Evolutionary conservation across 163 green algal genomes (phyloP).

Genomic region (Trebouxia gelatinosa): DNA sequence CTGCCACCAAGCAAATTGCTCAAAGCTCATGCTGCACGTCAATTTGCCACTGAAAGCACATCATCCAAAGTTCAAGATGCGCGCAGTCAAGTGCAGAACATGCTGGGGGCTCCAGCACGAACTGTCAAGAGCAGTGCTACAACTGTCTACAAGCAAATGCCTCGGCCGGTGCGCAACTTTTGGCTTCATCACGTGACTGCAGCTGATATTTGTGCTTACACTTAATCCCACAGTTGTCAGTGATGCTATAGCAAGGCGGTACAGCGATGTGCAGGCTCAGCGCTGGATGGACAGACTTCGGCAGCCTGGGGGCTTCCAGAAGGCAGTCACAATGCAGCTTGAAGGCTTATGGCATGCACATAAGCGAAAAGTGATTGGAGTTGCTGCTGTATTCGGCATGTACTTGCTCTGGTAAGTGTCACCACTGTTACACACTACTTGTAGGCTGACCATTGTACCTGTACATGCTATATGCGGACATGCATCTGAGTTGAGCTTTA

Average conservation of each 20-base stretch:
- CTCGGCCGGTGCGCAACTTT: neutral
- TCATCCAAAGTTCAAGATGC: conserved; percentile 2
- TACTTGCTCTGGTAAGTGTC: conserved; percentile 44
- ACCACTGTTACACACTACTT: neutral
- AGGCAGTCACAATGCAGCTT: conserved; percentile 51
- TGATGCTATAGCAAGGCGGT: neutral
- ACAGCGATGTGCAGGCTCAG: conserved; percentile 28
- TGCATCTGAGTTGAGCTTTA: no score
- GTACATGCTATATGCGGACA: no score
- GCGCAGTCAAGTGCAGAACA: neutral
- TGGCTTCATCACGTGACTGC: neutral
- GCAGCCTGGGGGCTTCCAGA: conserved; percentile 44
- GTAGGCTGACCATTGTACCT: neutral
- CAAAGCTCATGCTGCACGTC: neutral
- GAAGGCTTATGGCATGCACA: conserved; percentile 59
- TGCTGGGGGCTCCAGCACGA: neutral
- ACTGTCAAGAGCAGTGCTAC: neutral
- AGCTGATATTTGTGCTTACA: neutral
- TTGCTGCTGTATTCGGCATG: conserved; percentile 24
- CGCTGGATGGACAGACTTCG: conserved; percentile 21
- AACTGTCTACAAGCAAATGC: conserved; percentile 26
- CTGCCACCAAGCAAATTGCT: neutral
- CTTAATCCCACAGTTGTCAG: neutral
- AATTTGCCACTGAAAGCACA: neutral
- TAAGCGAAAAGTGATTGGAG: conserved; percentile 39